These are phyloP conservation scores for Phalaenopsis hybrid DNA, from an alignment of 116 monocot genomes.

Conservation along the genomic window DNA sequence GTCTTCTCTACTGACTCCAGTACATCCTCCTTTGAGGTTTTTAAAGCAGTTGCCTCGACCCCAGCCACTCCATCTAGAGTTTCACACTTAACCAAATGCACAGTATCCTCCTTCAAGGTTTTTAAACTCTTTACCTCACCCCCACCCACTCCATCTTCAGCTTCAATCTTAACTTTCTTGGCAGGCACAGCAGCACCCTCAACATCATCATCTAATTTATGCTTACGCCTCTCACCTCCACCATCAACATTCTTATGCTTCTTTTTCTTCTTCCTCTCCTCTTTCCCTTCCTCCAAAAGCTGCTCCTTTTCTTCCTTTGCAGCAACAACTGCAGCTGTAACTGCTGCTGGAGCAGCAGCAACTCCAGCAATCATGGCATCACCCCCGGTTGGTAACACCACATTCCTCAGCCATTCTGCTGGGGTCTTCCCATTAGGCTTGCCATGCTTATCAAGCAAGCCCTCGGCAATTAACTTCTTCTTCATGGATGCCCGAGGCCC, in stretches of 20 bases:
- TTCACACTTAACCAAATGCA: conserved; percentile 37
- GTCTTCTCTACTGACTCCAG: conserved; percentile 12
- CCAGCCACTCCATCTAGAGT: conserved; percentile 17
- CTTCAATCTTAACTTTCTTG: conserved; percentile 52
- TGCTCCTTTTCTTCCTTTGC: conserved; percentile 4
- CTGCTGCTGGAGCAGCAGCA: conserved; percentile 36
- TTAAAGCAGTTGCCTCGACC: conserved; percentile 19
- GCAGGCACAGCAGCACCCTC: conserved; percentile 14
- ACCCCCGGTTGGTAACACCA: conserved; percentile 61
- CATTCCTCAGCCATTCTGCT: conserved; percentile 75
- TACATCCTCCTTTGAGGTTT: conserved; percentile 4
- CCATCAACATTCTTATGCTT: conserved; percentile 32
- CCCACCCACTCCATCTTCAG: conserved; percentile 4
- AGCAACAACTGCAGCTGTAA: background rate
- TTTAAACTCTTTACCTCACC: conserved; percentile 23
- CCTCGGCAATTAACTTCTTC: conserved; percentile 85
- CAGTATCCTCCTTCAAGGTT: conserved; percentile 6
- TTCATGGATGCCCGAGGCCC: conserved; percentile 83
- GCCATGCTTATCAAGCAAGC: conserved; percentile 81
- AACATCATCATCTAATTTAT: conserved; percentile 25
- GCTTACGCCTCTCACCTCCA: conserved; percentile 17
- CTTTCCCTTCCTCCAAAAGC: conserved; percentile 15
- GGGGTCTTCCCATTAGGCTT: conserved; percentile 95
- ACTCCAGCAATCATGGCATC: conserved; percentile 51
- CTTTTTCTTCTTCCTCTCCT: conserved; percentile 50